Base-by-base conservation (phyloP, 768 basidiomycete species). In the Leucogyrophana mollusca region DNA sequence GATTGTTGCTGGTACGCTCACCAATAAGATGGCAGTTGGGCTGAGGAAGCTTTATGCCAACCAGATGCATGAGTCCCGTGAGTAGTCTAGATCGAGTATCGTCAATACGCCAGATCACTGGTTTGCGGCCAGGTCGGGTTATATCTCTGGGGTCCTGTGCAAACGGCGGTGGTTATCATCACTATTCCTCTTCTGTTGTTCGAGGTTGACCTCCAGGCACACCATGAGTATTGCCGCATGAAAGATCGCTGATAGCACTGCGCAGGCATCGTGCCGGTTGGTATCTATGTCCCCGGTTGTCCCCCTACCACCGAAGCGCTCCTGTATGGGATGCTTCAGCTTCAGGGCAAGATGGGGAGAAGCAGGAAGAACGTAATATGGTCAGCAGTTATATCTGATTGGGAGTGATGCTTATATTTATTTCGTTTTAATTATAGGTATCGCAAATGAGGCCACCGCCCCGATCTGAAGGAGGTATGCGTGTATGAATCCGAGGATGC, bases 101-200 rank as follows among this genome's bases (percentile, higher is more conserved):
- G n/a, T n/a, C n/a, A n/a, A n/a, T n/a, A n/a, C n/a, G n/a, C n/a
- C 35, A 41, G 34, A 30, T 27, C 39, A 54, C 35, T 9, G 21
- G 10, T 11, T 25, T 50, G 39, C 39, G 43, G 18, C 30, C 46
- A 83, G 89, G 94, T 61, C 98, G 96, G 95, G 96, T 99, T 48
- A 89, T 99, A 62, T 98, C 95, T 18, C 98, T 98, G 96, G 96
- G 96, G 37, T 97, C 95, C 4, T 98, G 96, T 68, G 96, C 96
- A 14, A 98, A 98, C 66, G 96, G 96, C 24, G 93, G 94, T 46
- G 94, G 93, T 14, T 94, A 94, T 73, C 93, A 94, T 67, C 93
- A 95, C 71, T 96, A 97, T 68, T 96, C 95, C 20, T 99, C 98
- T 70, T 94, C 94, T 22, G 96, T 99, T 52, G 96, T 98, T 30